Base-by-base conservation (phyloP, 371 early-diverging fungal species). In the Zopfochytrium polystomum region DNA sequence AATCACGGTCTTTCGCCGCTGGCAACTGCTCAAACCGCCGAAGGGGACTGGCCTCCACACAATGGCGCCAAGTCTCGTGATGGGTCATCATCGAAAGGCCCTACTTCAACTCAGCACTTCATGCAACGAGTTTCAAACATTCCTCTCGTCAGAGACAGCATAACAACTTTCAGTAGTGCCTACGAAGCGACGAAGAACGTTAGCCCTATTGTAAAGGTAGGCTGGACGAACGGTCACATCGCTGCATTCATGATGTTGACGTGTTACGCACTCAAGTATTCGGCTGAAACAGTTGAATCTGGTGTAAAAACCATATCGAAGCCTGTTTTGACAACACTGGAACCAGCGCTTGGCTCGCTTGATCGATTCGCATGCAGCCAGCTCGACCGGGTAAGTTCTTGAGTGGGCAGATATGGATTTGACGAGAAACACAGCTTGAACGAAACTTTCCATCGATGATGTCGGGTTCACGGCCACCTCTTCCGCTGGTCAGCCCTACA, bases 211-310 rank as follows among this genome's bases (percentile, higher is more conserved):
- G 74, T 90, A 46, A 81, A 85, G 76, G 85, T 81, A 78, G 67
- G 65, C 1, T 44, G 32, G 4, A 18, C 30, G 29, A 11, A 15
- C 3, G 11, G 9, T 26, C 13, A 34, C n/a, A 22, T 49, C 22
- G 15, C 55, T 35, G n/a, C 9, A n/a, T 55, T 22, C 48, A 11
- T 51, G 27, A 26, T 3, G 2, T 18, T 9, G n/a, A 15, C n/a
- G 13, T 43, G 18, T 43, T 18, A 27, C 30, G 9, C 20, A 18
- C 34, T 42, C 11, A 23, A 67, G 68, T 76, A 72, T 42, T 65
- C 70, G 26, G 87, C 86, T 2, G 85, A 88, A 65, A 88, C 86
- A 67, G 85, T 93, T 34, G 95, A 91, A 67, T 85, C 86, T 1
- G 78, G 86, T 9, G 85, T 89, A 15, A 80, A 79, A 59, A 73